Conservation (phyloP, 164 flowering plant genomes). For the Paratinospora sagittata region DNA sequence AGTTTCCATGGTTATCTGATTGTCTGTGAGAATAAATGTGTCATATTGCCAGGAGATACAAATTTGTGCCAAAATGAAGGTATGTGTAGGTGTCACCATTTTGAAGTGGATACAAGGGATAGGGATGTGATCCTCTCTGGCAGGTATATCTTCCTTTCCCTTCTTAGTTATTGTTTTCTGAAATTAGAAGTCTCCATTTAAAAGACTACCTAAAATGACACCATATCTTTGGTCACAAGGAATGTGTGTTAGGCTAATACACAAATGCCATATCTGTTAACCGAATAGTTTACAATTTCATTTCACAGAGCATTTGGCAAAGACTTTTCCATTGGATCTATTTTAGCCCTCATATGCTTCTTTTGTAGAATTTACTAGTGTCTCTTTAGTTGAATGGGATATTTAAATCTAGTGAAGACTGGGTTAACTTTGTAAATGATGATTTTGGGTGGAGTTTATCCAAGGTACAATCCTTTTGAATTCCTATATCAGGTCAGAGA, state of each 20-base stretch:
- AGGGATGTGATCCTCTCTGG: conserved; percentile 56
- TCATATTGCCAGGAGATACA: conserved; percentile 37
- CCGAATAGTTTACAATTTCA: background rate
- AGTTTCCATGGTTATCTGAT: background rate
- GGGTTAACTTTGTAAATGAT: conserved; percentile 14
- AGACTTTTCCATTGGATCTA: background rate
- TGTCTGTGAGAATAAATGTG: background rate
- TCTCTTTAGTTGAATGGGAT: conserved; percentile 22
- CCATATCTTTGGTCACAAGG: background rate
- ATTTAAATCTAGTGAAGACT: background rate
- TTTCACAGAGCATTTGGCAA: background rate
- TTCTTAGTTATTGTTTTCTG: background rate
- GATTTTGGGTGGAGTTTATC: conserved; percentile 28
- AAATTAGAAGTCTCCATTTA: background rate
- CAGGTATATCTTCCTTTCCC: conserved; percentile 39
- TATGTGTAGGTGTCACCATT: conserved; percentile 51
- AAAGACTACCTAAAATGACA: background rate
- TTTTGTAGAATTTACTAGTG: background rate
- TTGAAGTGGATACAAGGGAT: conserved; percentile 61
- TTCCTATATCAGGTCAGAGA: conserved; percentile 21
- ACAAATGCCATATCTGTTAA: background rate
- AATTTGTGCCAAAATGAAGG: conserved; percentile 49
- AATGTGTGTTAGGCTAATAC: background rate
- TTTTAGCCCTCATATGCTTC: background rate
- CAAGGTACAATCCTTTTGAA: conserved; percentile 10